A percentile compares a stretch with the other conserved stretches of the same genome.
Evolutionary conservation across 2,329 filamentous ascomycete genomes (phyloP).

Genomic region (Fonsecaea nubica): DNA sequence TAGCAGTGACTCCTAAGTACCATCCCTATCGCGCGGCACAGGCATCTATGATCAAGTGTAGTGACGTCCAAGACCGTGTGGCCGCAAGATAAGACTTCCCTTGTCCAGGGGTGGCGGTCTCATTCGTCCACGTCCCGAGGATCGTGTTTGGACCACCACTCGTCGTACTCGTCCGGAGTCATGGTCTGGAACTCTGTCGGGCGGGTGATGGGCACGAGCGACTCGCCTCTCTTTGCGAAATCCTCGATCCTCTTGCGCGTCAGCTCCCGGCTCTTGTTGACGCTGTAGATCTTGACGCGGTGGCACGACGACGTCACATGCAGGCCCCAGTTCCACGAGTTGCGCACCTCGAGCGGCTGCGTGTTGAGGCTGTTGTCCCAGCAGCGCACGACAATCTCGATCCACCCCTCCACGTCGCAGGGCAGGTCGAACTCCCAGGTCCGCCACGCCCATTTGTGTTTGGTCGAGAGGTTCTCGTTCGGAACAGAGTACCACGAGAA

Average conservation of each 20-base stretch:
- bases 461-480: conserved; percentile 64
- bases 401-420: conserved; percentile 67
- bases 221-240: conserved; percentile 44
- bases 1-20: no score
- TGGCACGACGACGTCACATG: conserved; percentile 50
- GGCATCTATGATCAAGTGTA: no score
- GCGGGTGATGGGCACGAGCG: conserved; percentile 45
- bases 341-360: conserved; percentile 62
- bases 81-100: background rate
- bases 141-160: conserved; percentile 44
- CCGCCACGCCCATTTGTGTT: conserved; percentile 69
- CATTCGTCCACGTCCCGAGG: conserved; percentile 41
- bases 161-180: conserved; percentile 43
- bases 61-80: no score
- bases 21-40: no score
- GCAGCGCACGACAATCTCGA: conserved; percentile 64
- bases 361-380: conserved; percentile 70
- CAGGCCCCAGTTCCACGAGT: conserved; percentile 58
- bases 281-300: conserved; percentile 54
- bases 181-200: conserved; percentile 44
- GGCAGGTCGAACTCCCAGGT: conserved; percentile 69
- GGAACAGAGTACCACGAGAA: conserved; percentile 70
- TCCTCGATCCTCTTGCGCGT: conserved; percentile 44
- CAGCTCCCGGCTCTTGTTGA: conserved; percentile 44
- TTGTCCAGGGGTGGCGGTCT: background rate